phyloP scores from a whole-genome alignment of 2,329 filamentous ascomycete species.

The Thielaviopsis musarum region DNA sequence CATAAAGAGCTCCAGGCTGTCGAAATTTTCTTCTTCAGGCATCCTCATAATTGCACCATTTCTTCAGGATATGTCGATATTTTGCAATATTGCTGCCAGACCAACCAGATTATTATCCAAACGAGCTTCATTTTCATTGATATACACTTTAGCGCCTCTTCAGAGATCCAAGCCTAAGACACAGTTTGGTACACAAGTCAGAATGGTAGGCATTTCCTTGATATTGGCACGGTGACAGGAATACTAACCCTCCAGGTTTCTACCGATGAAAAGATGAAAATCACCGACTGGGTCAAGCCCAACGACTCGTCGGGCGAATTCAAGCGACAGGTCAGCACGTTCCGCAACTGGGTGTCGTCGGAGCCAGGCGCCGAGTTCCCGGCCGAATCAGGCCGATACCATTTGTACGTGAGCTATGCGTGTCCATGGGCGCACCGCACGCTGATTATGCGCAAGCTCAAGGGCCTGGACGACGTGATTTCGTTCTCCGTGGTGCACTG shows the following conservation, averaged over 20 bases:
- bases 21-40: no score
- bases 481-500: constrained; percentile 74
- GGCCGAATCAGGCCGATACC: constrained; percentile 77
- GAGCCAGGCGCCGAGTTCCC: constrained; percentile 59
- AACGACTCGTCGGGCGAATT: constrained; percentile 75
- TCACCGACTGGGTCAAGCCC: constrained; percentile 72
- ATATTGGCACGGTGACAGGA: no score
- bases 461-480: constrained; percentile 79
- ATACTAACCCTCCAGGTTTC: background rate
- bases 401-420: constrained; percentile 87
- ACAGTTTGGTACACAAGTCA: background rate
- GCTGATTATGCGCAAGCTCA: constrained; percentile 74
- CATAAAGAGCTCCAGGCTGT: background rate
- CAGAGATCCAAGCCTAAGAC: no score
- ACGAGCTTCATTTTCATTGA: background rate
- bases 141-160: background rate
- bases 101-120: background rate
- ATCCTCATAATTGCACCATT: no score
- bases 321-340: constrained; percentile 71
- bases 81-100: background rate
- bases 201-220: background rate
- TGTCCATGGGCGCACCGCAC: constrained; percentile 89
- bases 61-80: no score
- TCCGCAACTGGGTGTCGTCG: constrained; percentile 64
- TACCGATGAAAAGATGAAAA: constrained; percentile 18